Evolutionary conservation across 2,329 filamentous ascomycete species (phyloP).

Genomic region (Pseudonectria buxi): DNA sequence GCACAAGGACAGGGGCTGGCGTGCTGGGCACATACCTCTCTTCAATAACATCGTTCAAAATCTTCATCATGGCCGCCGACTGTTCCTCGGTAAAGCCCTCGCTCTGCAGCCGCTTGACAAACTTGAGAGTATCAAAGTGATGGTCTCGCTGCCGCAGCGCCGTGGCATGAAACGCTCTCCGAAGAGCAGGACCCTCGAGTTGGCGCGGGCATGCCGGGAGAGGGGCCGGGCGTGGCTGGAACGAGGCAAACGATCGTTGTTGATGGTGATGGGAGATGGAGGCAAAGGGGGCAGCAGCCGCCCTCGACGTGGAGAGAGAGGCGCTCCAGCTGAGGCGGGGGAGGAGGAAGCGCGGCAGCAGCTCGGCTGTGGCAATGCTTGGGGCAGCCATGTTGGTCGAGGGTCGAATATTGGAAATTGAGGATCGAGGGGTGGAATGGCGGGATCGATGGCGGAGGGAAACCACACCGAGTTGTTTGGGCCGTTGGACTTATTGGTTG

Average conservation of each 20-base stretch:
- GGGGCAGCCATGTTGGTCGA: slow-evolving; percentile 21
- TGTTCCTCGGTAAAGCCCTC: slow-evolving; percentile 96
- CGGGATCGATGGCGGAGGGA: slow-evolving; percentile 12
- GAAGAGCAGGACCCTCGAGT: slow-evolving; percentile 17
- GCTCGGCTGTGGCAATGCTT: slow-evolving; percentile 27
- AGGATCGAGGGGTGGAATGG: slow-evolving; percentile 6
- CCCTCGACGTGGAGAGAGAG: slow-evolving; percentile 20
- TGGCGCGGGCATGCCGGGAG: slow-evolving; percentile 5
- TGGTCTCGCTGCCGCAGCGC: slow-evolving; percentile 61
- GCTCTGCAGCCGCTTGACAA: slow-evolving; percentile 80
- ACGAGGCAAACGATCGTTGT: slow-evolving; percentile 14
- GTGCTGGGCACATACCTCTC: slow-evolving; percentile 78
- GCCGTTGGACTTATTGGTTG: too few relatives aligned
- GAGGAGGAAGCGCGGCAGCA: slow-evolving; percentile 47
- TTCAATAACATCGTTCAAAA: slow-evolving; percentile 92
- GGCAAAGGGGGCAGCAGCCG: slow-evolving; percentile 13
- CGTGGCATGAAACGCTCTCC: slow-evolving; percentile 62
- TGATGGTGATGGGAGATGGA: slow-evolving; percentile 10
- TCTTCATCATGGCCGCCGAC: slow-evolving; percentile 96
- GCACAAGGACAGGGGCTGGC: too few relatives aligned
- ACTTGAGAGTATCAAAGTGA: slow-evolving; percentile 97
- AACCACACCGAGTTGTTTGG: slow-evolving; percentile 10
- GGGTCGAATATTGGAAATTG: slow-evolving; percentile 2
- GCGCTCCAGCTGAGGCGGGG: slow-evolving; percentile 48
- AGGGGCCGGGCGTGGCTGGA: slow-evolving; percentile 11